Percentiles rank a stretch among this genome's conserved stretches.
Conservation (phyloP, 2,329 filamentous ascomycete species). For the Fusarium ambrosium region DNA sequence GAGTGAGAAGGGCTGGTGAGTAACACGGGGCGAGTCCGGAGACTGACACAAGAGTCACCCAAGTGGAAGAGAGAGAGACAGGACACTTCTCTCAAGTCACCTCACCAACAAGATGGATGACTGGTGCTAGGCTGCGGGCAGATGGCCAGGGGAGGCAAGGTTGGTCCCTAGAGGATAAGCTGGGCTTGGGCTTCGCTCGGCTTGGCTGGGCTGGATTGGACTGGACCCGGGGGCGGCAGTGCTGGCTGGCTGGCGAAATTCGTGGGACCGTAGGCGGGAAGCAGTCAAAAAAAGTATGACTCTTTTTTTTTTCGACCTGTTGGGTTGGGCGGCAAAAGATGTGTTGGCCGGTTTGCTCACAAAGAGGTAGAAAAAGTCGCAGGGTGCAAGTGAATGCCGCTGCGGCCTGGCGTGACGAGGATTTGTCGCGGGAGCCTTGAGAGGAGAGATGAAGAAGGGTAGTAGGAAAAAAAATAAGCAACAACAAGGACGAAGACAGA, state of each 20-base stretch:
- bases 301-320: slow-evolving; percentile 34
- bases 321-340: slow-evolving; percentile 36
- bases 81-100: slow-evolving; percentile 42
- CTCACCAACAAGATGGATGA: slow-evolving; percentile 34
- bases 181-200: slow-evolving; percentile 40
- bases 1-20: slow-evolving; percentile 40
- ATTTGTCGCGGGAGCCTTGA: slow-evolving; percentile 17
- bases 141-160: slow-evolving; percentile 40
- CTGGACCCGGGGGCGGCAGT: slow-evolving; percentile 39
- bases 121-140: slow-evolving; percentile 24
- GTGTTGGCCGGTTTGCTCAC: slow-evolving; percentile 23
- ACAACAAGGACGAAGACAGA: slow-evolving; percentile 48
- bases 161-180: slow-evolving; percentile 34
- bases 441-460: slow-evolving; percentile 12
- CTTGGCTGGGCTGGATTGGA: slow-evolving; percentile 38
- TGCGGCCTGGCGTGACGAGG: slow-evolving; percentile 49
- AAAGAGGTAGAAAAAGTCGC: slow-evolving; percentile 48
- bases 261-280: slow-evolving; percentile 22
- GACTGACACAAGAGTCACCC: slow-evolving; percentile 42
- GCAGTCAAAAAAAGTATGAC: slow-evolving; percentile 10
- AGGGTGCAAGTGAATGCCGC: slow-evolving; percentile 68
- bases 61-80: slow-evolving; percentile 28
- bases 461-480: slow-evolving; percentile 32
- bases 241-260: slow-evolving; percentile 35
- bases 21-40: slow-evolving; percentile 49